Evolutionary conservation across 2,329 filamentous ascomycete species (phyloP).

Genomic region (Fusarium oligoseptatum): DNA sequence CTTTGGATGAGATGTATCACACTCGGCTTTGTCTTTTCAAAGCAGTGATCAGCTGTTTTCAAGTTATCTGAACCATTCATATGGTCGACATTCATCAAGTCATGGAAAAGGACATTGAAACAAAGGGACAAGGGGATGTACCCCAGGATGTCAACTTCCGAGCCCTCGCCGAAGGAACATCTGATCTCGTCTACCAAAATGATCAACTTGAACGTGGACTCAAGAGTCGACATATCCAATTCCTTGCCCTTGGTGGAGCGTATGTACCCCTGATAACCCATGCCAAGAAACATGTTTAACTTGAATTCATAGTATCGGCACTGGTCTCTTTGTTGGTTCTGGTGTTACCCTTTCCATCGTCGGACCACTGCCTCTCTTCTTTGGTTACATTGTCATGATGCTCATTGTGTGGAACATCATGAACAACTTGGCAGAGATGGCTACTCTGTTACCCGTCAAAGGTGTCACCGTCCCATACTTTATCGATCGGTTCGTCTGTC

Average conservation of each 20-base stretch:
- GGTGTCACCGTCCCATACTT: constrained; percentile 71
- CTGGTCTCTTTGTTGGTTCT: constrained; percentile 30
- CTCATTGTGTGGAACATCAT: constrained; percentile 25
- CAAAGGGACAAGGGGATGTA: neutral
- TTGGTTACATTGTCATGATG: constrained; percentile 28
- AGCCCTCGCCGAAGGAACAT: neutral
- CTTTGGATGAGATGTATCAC: neutral
- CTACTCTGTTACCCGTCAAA: constrained; percentile 66
- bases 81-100: neutral
- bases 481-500: constrained; percentile 67
- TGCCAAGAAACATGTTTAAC: neutral
- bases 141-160: constrained; percentile 10
- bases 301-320: constrained; percentile 12
- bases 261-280: neutral
- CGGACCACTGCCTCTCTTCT: constrained; percentile 24
- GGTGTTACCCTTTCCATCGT: constrained; percentile 22
- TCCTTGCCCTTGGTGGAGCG: constrained; percentile 60
- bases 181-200: constrained; percentile 4
- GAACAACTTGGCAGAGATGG: constrained; percentile 64
- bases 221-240: constrained; percentile 72
- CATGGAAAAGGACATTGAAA: constrained; percentile 3
- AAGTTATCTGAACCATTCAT: neutral
- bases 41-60: neutral
- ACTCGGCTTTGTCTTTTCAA: neutral
- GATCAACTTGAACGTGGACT: constrained; percentile 44